Base-by-base conservation (phyloP, 768 basidiomycete genomes). In the Leucosporidium scottii region DNA sequence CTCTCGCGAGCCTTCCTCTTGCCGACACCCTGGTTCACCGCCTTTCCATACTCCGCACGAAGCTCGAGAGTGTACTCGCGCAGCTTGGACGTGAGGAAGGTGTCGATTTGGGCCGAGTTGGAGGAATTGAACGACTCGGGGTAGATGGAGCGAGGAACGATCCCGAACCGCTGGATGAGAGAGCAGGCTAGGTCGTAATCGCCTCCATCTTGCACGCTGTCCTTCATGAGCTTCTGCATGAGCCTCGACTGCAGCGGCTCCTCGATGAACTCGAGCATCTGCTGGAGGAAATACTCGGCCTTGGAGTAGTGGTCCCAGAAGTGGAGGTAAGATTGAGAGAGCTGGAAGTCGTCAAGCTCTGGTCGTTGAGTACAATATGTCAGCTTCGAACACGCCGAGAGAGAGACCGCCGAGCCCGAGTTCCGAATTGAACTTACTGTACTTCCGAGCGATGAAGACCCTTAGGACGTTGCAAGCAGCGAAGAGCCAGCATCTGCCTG, bases 301-400 rank as follows among this genome's bases (percentile, higher is more conserved):
- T 82, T 96, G 82, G 93, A 91, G 59, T 97, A 84, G 79, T 93
- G 93, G 80, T 98, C 93, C 83, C 88, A 94, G 83, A 97, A 93
- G 83, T 93, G 93, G 3, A 70, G 62, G 70, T 76, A 76, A 6
- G 60, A 61, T 58, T 94, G 93, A 18, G 90, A 92, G 25, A 93
- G 84, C 79, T 98, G 86, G 79, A 97, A 94, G 51, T 94, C 90
- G 67, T 84, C 86, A 51, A 97, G 81, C 75, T 88, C 39, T 44
- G 39, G n/a, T n/a, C n/a, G n/a, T n/a, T n/a, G n/a, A n/a, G n/a
- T n/a, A n/a, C n/a, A n/a, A n/a, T n/a, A n/a, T n/a, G n/a, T n/a
- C n/a, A n/a, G n/a, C n/a, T n/a, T n/a, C n/a, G n/a, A n/a, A n/a
- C n/a, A n/a, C n/a, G n/a, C n/a, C n/a, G n/a, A n/a, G n/a, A n/a